These are phyloP conservation scores for Microsporum ferrugineum DNA, from an alignment of 2,329 filamentous ascomycete species.

Conservation along the genomic window DNA sequence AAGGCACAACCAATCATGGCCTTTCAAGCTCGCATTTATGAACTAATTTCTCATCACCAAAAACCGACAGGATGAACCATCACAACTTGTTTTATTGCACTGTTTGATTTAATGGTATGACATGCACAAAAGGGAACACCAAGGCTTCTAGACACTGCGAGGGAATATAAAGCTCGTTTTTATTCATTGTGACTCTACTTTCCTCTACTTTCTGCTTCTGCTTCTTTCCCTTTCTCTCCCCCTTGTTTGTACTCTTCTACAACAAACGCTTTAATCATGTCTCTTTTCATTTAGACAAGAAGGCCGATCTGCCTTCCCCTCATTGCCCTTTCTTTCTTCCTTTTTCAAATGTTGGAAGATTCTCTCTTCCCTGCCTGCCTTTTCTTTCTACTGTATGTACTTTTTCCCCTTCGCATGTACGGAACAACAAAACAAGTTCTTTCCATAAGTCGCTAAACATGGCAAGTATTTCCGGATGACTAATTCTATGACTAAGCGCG, in stretches of 20 bases:
- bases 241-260: neutral
- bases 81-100: neutral
- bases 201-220: neutral
- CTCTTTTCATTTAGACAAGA: constrained; percentile 1
- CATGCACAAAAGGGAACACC: neutral
- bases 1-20: neutral
- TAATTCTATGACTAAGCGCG: neutral
- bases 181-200: neutral
- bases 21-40: neutral
- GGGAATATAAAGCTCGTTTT: neutral
- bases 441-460: neutral
- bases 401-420: neutral
- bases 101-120: constrained; percentile 2
- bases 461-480: neutral
- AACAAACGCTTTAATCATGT: neutral
- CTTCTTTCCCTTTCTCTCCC: neutral
- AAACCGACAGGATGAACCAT: neutral
- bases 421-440: neutral
- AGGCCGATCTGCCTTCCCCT: neutral
- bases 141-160: neutral
- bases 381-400: neutral
- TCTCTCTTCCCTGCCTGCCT: neutral
- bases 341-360: neutral
- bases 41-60: neutral
- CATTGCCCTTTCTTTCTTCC: neutral